Evolutionary conservation across 1,284 basidiomycete genomes (phyloP).

Genomic region (Coniferiporia sulphurascens): DNA sequence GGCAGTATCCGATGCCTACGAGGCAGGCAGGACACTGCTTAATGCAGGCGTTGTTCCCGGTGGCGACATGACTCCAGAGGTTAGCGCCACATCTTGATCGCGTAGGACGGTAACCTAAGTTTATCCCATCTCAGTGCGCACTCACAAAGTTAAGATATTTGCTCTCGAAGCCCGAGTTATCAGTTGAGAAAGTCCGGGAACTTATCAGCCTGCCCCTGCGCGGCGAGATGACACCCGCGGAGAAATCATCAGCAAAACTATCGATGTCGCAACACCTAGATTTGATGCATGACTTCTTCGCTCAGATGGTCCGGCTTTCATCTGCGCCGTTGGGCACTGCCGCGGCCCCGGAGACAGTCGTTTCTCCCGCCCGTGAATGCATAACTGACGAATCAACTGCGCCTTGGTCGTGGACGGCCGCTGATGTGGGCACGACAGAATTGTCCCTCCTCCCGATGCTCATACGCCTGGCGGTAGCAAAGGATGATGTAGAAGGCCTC

Average conservation of each 20-base stretch:
- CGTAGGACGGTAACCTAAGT: conserved; percentile 1
- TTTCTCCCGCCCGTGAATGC: conserved; percentile 30
- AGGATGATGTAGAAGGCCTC: conserved; percentile 59
- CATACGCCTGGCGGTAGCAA: conserved; percentile 70
- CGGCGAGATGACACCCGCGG: conserved; percentile 73
- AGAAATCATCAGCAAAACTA: conserved; percentile 32
- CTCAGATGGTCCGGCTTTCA: conserved; percentile 66
- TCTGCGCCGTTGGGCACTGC: conserved; percentile 27
- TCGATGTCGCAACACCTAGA: conserved; percentile 49
- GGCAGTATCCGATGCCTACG: conserved; percentile 75
- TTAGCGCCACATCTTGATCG: conserved; percentile 27
- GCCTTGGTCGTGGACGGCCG: conserved; percentile 72
- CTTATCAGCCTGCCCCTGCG: conserved; percentile 79
- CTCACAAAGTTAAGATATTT: conserved; percentile 87
- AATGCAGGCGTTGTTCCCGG: conserved; percentile 74
- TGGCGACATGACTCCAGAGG: conserved; percentile 93
- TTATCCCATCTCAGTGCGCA: conserved; percentile 54
- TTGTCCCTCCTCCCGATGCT: conserved; percentile 68
- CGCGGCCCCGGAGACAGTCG: conserved; percentile 38
- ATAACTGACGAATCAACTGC: conserved; percentile 51
- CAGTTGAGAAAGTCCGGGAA: conserved; percentile 61
- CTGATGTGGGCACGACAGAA: conserved; percentile 64
- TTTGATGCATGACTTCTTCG: conserved; percentile 57
- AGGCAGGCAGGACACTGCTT: conserved; percentile 72
- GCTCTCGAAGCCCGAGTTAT: conserved; percentile 78